Base-by-base conservation (phyloP, 306 rosid genomes). In the Cucumis melo region DNA sequence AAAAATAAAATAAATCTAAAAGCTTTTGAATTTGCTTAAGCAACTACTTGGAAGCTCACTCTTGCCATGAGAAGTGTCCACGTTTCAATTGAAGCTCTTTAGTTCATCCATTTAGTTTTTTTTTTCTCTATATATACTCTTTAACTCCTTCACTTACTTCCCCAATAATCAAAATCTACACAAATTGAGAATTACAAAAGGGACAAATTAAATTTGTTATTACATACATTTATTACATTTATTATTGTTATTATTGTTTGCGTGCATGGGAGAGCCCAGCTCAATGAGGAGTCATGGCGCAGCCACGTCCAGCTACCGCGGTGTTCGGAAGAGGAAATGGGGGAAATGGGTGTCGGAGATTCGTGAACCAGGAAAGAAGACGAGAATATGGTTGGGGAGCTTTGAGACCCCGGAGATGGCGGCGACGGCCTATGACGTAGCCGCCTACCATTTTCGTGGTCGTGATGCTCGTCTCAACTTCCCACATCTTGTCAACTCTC, bases 251-350 rank as follows among this genome's bases (percentile, higher is more conserved):
- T 17, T 23, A 0, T 23, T 15, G 12, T 50, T 9, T 24, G 41
- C 5, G 36, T 27, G 60, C 59, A 70, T 74, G 78, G 65, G 64
- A 32, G 77, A 54, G 27, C 64, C 78, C 0, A 55, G 38, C 14
- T 51, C 60, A 6, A 32, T 5, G 44, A 27, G 44, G 8, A 75
- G 68, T 17, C 71, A 61, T 4, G 75, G 96, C 2, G 67, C 86
- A 19, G 87, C 97, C 2, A 42, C 85, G 29, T 91, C 98, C 3
- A 73, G 68, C 63, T 93, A 93, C 56, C 83, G 93, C 67, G 98
- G 98, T 8, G 98, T 93, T 2, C 88, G 98, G n/a, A 93, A 91
- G 93, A 76, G 98, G 2, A 93, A 93, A 85, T 93, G 98, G 98
- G 98, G 98, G 0, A 93, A 93, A 84, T 93, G 97, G 92, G 97